Percentiles rank a stretch among this genome's conserved stretches.
Evolutionary conservation across 2,329 filamentous ascomycete species (phyloP).

Genomic region (Aspergillus aculeatinus): DNA sequence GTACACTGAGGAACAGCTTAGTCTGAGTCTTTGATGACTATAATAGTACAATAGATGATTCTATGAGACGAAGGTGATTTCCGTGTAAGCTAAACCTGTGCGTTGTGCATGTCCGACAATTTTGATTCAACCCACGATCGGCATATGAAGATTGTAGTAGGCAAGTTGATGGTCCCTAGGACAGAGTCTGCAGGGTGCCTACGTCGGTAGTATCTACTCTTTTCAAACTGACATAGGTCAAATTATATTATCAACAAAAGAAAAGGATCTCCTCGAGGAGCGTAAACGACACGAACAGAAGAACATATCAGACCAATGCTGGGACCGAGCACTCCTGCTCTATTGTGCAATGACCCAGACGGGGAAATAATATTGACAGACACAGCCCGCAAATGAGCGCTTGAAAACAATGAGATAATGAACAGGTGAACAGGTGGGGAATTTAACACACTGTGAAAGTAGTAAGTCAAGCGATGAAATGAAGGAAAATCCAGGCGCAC

Average conservation of each 20-base stretch:
- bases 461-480: conserved; percentile 16
- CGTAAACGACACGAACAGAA: not conserved
- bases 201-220: not conserved
- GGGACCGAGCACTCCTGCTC: conserved; percentile 5
- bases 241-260: conserved; percentile 9
- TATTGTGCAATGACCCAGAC: not conserved
- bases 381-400: conserved; percentile 6
- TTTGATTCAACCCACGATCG: too few relatives aligned
- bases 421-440: conserved; percentile 15
- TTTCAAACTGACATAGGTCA: not conserved
- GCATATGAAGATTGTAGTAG: too few relatives aligned
- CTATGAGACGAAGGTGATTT: too few relatives aligned
- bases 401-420: conserved; percentile 12
- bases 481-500: conserved; percentile 21
- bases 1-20: too few relatives aligned
- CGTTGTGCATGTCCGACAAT: too few relatives aligned
- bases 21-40: too few relatives aligned
- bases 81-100: too few relatives aligned
- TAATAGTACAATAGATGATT: too few relatives aligned
- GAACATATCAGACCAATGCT: conserved; percentile 3
- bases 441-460: conserved; percentile 15
- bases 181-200: too few relatives aligned
- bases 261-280: not conserved
- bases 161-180: too few relatives aligned
- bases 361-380: not conserved